Evolutionary conservation across 257 asterid genomes (phyloP).

Genomic region (Scutellaria minor): DNA sequence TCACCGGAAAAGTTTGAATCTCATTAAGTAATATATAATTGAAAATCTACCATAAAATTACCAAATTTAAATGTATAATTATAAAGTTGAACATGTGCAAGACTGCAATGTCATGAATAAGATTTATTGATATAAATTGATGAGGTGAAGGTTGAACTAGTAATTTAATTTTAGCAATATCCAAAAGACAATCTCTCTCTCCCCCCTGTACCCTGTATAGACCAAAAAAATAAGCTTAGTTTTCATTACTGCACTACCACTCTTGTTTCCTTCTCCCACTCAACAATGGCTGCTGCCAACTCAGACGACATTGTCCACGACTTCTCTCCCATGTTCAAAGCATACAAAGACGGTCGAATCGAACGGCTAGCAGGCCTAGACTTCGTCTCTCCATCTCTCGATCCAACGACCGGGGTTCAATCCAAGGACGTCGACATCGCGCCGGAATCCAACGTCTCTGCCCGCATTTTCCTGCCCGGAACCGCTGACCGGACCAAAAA

Average conservation of each 20-base stretch:
- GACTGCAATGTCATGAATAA: no score
- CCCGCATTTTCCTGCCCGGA: conserved; percentile 50
- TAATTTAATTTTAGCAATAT: no score
- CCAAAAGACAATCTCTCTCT: no score
- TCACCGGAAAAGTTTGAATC: no score
- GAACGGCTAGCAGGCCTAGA: conserved; percentile 36
- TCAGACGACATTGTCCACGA: conserved; percentile 43
- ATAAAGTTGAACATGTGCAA: no score
- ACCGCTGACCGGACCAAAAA: conserved; percentile 32
- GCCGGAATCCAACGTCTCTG: conserved; percentile 44
- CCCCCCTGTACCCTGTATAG: no score
- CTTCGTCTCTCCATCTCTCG: conserved; percentile 36
- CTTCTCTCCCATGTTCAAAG: conserved; percentile 34
- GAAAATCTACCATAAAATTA: no score
- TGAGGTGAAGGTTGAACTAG: no score
- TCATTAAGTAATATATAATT: no score
- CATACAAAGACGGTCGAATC: conserved; percentile 47
- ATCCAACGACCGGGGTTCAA: conserved; percentile 43
- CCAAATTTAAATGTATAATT: no score
- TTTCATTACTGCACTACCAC: not conserved
- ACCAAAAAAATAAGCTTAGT: not conserved
- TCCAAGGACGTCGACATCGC: conserved; percentile 53
- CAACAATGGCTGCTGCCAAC: conserved; percentile 44
- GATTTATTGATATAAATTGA: no score
- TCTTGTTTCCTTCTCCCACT: not conserved